These are phyloP conservation scores for Nidularia pulvinata DNA, from an alignment of 768 basidiomycete species.

Conservation along the genomic window DNA sequence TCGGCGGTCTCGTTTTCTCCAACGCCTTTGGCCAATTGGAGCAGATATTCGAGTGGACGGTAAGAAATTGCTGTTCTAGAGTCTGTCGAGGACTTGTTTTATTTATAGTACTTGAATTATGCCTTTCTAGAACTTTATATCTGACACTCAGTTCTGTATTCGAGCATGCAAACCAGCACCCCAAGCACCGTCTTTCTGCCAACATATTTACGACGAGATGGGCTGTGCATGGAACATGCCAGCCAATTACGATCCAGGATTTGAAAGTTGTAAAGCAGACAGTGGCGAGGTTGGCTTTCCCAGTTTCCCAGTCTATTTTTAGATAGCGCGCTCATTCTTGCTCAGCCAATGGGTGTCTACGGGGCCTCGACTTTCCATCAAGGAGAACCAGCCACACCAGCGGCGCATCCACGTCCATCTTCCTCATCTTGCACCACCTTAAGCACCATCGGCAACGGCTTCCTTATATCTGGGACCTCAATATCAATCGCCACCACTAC, in stretches of 20 bases:
- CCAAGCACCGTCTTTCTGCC: conserved; percentile 50
- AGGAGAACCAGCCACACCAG: conserved; percentile 54
- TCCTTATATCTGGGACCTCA: conserved; percentile 25
- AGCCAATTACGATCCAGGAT: conserved; percentile 42
- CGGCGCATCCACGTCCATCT: conserved; percentile 53
- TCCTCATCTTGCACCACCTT: conserved; percentile 60
- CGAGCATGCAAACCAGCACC: conserved; percentile 61
- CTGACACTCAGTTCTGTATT: conserved; percentile 65
- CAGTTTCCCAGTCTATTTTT: background rate
- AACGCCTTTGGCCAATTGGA: conserved; percentile 57
- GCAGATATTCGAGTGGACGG: conserved; percentile 77
- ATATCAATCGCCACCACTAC: conserved; percentile 9
- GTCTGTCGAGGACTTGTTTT: background rate
- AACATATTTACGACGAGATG: conserved; percentile 59
- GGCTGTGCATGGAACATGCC: conserved; percentile 68
- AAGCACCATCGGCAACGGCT: conserved; percentile 50
- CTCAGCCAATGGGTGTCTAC: conserved; percentile 68
- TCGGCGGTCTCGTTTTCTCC: conserved; percentile 75
- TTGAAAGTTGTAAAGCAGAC: conserved; percentile 54
- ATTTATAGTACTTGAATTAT: background rate
- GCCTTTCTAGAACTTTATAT: conserved; percentile 55
- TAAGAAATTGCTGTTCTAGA: conserved; percentile 15
- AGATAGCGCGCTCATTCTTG: background rate
- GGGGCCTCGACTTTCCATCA: conserved; percentile 68
- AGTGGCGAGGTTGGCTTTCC: conserved; percentile 34